A percentile compares a stretch with the other conserved stretches of the same genome.
Evolutionary conservation across 2,329 filamentous ascomycete genomes (phyloP).

Genomic region (Neobulgaria alba): DNA sequence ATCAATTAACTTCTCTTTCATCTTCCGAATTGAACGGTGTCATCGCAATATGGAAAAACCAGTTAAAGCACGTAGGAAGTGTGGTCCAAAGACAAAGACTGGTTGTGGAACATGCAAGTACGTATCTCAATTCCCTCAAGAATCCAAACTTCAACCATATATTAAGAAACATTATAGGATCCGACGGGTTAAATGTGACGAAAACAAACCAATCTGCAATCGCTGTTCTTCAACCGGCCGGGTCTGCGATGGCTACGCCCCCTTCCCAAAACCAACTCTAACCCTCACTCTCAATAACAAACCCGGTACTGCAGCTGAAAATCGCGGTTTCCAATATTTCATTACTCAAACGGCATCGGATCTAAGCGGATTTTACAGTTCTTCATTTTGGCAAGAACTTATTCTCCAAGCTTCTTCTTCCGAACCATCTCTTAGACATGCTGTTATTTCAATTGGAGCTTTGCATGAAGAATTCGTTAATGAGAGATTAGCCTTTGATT

Average conservation of each 20-base stretch:
- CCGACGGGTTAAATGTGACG: slow-evolving; percentile 14
- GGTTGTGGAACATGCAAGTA: slow-evolving; percentile 14
- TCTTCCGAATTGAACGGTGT: background rate
- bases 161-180: slow-evolving; percentile 1
- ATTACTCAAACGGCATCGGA: slow-evolving; percentile 4
- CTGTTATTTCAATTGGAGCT: slow-evolving; percentile 6
- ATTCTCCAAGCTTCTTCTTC: slow-evolving; percentile 6
- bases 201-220: slow-evolving; percentile 8
- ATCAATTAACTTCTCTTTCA: background rate
- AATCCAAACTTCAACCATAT: slow-evolving; percentile 5
- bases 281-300: background rate
- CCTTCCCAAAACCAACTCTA: too few species aligned
- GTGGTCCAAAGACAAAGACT: slow-evolving; percentile 9
- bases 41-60: background rate
- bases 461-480: slow-evolving; percentile 14
- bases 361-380: slow-evolving; percentile 5
- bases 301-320: slow-evolving; percentile 2
- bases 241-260: slow-evolving; percentile 8
- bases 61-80: slow-evolving; percentile 1
- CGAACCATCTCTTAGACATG: slow-evolving; percentile 9
- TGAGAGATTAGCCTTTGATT: slow-evolving; percentile 6
- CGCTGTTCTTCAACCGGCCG: slow-evolving; percentile 5
- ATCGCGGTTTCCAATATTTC: slow-evolving; percentile 7
- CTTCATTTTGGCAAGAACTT: slow-evolving; percentile 6
- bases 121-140: background rate